Base-by-base conservation (phyloP, 176 grass and related monocot species). In the Eragrostis curvula region DNA sequence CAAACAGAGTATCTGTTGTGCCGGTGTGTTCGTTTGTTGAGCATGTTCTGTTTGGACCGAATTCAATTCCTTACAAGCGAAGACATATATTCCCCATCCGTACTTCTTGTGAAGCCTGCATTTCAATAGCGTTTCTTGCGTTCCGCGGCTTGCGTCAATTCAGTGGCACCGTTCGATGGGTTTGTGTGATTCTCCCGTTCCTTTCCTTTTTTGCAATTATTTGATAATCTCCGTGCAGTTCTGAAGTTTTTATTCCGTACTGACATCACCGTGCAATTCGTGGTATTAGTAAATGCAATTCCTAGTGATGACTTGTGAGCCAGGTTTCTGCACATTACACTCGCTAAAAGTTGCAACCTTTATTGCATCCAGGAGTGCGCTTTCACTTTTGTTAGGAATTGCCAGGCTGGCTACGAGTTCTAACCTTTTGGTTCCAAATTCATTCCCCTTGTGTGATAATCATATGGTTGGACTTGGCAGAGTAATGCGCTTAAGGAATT, bases 61-160 rank as follows among this genome's bases (percentile, higher is more conserved):
- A 85, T 85, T 81, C 83, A 72, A 77, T 86, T n/a, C 83, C 83
- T 82, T 71, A 28, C 73, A 86, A 81, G 83, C 68, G 52, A 89
- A 72, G 78, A 56, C 78, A 78, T 14, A 58, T 7, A 79, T 78
- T 66, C 51, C 45, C 32, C 70, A 67, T 18, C 42, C 77, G 52
- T 84, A 66, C 64, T 59, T 11, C 36, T 3, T 56, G 46, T 18
- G 3, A 56, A 80, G 10, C 74, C 52, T 49, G 50, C 20, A 17
- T 72, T 48, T 56, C 58, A 7, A 39, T 25, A 46, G 8, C 65
- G 21, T 5, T 70, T 73, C 29, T 43, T 24, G 23, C 36, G 27
- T 79, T 41, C 27, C 9, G 57, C 1, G 57, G 16, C 28, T 79
- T 29, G 10, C 10, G 24, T 63, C 57, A 45, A 56, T 68, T 66